Evolutionary conservation across 495 filamentous ascomycete species (phyloP), one percentile per base, ranked within the genome.

Genomic region (Penicillium diatomitis): DNA sequence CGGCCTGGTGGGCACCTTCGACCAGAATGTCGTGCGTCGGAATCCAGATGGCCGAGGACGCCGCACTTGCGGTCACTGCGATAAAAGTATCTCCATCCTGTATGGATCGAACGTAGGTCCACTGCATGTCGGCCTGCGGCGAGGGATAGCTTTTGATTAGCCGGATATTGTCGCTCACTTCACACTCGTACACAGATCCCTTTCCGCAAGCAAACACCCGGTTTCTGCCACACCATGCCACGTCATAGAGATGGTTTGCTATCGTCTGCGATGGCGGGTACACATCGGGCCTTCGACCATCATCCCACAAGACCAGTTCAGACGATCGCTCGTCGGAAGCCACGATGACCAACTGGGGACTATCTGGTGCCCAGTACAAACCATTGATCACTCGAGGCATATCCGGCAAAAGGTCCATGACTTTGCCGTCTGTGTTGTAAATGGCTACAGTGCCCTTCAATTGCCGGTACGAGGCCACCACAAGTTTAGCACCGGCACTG

Each of bases 381-480:
- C 64, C 64, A 11, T 62, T 72, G 31, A 73, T 70, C 61, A 74
- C 65, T 7, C 70, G 62, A 32, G 73, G 71, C 2, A 73, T 65
- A 30, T 72, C 71, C 0, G 74, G 72, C 8, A 77, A 54, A 29
- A 76, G 54, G 45, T 78, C 75, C 2, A 75, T 64, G 7, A 70
- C 72, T 20, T 73, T 68, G 3, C 86, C 86, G 40, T 81, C 74
- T 5, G 73, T 67, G 8, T 78, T 75, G 70, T 85, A 88, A 64
- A 89, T 78, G 49, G 77, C 79, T 31, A 88, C 79, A 20, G 80
- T 74, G 8, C 83, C 82, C 45, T 79, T 76, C 48, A 72, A 71
- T 32, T 82, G 79, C 28, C 67, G 66, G 31, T 83, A 84, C 38
- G 81, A 83, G 32, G 84, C 84, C 27, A 89, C 71, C 12, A 87